phyloP scores from a whole-genome alignment of 2,329 filamentous ascomycete genomes.

The Aplosporella prunicola region DNA sequence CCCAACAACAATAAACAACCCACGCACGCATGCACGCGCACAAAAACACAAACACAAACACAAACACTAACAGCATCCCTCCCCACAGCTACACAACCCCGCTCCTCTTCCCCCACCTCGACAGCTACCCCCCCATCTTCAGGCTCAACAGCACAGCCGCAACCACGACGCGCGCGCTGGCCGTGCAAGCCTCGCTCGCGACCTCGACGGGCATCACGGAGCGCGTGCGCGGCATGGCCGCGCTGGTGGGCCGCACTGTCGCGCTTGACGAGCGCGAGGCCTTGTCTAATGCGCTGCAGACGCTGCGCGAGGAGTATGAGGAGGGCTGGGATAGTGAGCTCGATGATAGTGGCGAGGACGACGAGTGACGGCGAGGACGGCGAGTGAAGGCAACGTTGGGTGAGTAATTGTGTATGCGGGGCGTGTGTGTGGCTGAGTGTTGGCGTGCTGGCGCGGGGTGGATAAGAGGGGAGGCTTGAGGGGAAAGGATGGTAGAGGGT shows the following conservation, averaged over 20 bases:
- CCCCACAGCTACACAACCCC: slow-evolving; percentile 38
- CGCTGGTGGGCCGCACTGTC: slow-evolving; percentile 53
- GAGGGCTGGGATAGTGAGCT: slow-evolving; percentile 72
- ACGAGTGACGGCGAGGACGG: slow-evolving; percentile 45
- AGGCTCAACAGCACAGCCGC: slow-evolving; percentile 23
- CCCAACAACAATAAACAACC: too few relatives aligned
- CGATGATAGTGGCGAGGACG: slow-evolving; percentile 42
- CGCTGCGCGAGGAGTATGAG: slow-evolving; percentile 79
- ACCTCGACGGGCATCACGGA: slow-evolving; percentile 66
- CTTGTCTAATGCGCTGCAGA: slow-evolving; percentile 70
- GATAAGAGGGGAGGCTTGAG: too few relatives aligned
- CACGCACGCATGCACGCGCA: too few relatives aligned
- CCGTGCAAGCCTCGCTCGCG: slow-evolving; percentile 49
- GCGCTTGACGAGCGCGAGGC: slow-evolving; percentile 71
- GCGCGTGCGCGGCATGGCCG: slow-evolving; percentile 56
- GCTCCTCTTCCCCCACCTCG: slow-evolving; percentile 64
- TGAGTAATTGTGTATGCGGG: background rate
- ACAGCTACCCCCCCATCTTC: slow-evolving; percentile 78
- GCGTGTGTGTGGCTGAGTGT: too few relatives aligned
- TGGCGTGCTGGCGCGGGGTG: too few relatives aligned
- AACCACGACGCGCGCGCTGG: slow-evolving; percentile 13
- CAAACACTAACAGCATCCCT: too few relatives aligned
- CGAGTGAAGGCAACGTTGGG: slow-evolving; percentile 1
- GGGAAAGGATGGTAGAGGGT: too few relatives aligned
- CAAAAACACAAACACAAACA: too few relatives aligned